Evolutionary conservation across 495 filamentous ascomycete genomes (phyloP).

Genomic region (Sordaria brevicollis): DNA sequence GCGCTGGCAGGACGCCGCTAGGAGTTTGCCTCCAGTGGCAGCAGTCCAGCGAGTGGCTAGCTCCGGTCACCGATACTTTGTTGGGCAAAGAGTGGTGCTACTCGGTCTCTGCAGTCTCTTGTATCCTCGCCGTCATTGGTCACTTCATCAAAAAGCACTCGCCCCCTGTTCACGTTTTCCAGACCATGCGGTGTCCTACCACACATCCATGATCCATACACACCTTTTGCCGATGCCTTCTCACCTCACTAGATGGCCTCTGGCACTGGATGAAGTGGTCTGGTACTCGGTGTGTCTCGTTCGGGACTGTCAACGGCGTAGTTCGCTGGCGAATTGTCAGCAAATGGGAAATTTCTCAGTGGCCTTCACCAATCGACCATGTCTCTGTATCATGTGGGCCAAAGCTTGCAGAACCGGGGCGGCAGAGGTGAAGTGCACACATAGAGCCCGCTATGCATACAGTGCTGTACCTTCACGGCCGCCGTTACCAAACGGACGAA

Average conservation of each 20-base stretch:
- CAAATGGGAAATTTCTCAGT: not conserved
- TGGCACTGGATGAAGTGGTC: not conserved
- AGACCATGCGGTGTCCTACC: conserved; percentile 31
- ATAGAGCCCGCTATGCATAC: not conserved
- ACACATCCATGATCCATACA: conserved; percentile 30
- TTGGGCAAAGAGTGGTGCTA: conserved; percentile 30
- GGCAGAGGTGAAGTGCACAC: not conserved
- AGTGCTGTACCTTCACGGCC: not conserved
- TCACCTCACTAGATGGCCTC: conserved; percentile 10
- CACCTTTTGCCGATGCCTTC: conserved; percentile 24
- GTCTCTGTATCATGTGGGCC: not conserved
- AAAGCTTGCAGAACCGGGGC: not conserved
- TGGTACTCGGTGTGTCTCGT: not conserved
- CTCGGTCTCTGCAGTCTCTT: conserved; percentile 12
- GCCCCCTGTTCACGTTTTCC: conserved; percentile 32
- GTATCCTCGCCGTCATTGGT: conserved; percentile 28
- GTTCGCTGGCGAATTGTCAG: not conserved
- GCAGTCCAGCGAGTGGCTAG: conserved; percentile 35
- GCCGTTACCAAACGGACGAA: not conserved
- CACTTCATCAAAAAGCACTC: conserved; percentile 34
- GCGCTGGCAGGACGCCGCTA: conserved; percentile 1
- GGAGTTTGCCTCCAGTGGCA: conserved; percentile 12
- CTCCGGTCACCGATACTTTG: conserved; percentile 32
- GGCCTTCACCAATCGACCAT: not conserved
- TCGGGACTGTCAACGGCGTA: not conserved